phyloP scores from a whole-genome alignment of 208 protist genomes.

The Acanthamoeba lenticulata region DNA sequence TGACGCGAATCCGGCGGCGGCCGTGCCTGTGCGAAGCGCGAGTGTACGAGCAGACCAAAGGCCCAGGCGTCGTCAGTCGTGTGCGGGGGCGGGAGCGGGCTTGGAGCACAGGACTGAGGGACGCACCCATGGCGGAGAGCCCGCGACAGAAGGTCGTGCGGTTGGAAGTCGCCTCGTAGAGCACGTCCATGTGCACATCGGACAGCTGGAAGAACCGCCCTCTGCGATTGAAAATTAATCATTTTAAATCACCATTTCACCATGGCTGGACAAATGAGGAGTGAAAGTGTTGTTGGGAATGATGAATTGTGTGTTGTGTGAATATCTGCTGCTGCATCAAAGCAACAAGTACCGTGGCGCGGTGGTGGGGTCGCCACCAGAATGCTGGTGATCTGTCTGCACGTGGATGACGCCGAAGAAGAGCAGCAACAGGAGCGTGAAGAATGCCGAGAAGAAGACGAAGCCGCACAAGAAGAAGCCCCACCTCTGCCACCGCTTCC shows the following conservation, averaged over 20 bases:
- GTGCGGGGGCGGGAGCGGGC: background rate
- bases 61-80: background rate
- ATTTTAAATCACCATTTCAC: background rate
- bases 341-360: background rate
- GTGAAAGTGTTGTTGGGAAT: background rate
- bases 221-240: background rate
- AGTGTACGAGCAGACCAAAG: background rate
- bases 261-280: background rate
- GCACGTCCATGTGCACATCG: background rate
- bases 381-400: background rate
- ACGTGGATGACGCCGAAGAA: constrained; percentile 1
- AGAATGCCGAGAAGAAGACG: background rate
- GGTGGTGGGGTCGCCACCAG: background rate
- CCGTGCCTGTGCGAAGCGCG: background rate
- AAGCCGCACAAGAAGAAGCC: background rate
- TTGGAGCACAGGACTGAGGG: background rate
- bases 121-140: background rate
- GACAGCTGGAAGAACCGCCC: background rate
- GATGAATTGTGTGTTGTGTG: too few species aligned
- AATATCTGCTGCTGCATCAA: background rate
- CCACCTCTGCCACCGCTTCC: background rate
- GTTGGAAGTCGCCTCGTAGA: background rate
- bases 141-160: background rate
- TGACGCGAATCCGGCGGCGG: background rate
- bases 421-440: background rate